Conservation (phyloP, 805 yeast species). For the Lipomyces orientalis region DNA sequence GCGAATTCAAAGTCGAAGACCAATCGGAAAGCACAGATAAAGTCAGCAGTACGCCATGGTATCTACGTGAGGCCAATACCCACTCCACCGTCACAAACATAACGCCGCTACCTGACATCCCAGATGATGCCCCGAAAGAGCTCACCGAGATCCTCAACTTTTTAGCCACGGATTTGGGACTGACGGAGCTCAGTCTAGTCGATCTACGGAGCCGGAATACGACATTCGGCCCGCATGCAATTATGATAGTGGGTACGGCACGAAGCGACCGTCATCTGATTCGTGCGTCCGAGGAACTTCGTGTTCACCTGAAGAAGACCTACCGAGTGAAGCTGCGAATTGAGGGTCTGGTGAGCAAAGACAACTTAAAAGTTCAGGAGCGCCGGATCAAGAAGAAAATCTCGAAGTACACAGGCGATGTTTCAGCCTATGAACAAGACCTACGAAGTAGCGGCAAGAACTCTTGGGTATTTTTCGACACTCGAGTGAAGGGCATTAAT, state of each 20-base stretch:
- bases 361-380: constrained; percentile 57
- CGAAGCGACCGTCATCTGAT: constrained; percentile 76
- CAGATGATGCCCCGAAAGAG: constrained; percentile 61
- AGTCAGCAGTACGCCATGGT: constrained; percentile 31
- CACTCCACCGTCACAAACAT: constrained; percentile 21
- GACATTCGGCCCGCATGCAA: constrained; percentile 50
- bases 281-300: constrained; percentile 68
- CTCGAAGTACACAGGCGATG: constrained; percentile 59
- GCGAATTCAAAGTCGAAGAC: constrained; percentile 16
- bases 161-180: constrained; percentile 66
- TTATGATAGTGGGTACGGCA: constrained; percentile 74
- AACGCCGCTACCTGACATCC: constrained; percentile 60
- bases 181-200: constrained; percentile 64
- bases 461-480: constrained; percentile 84
- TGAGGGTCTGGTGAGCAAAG: constrained; percentile 74
- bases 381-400: constrained; percentile 58
- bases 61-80: constrained; percentile 19
- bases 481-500: constrained; percentile 63
- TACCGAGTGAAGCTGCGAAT: constrained; percentile 55
- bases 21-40: constrained; percentile 2
- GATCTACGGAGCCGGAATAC: constrained; percentile 59
- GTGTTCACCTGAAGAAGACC: constrained; percentile 61
- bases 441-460: constrained; percentile 56
- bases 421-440: constrained; percentile 60
- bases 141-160: constrained; percentile 54